Evolutionary conservation across 73 alveolate genomes (phyloP).

Genomic region (Symbiodinium pilosum): DNA sequence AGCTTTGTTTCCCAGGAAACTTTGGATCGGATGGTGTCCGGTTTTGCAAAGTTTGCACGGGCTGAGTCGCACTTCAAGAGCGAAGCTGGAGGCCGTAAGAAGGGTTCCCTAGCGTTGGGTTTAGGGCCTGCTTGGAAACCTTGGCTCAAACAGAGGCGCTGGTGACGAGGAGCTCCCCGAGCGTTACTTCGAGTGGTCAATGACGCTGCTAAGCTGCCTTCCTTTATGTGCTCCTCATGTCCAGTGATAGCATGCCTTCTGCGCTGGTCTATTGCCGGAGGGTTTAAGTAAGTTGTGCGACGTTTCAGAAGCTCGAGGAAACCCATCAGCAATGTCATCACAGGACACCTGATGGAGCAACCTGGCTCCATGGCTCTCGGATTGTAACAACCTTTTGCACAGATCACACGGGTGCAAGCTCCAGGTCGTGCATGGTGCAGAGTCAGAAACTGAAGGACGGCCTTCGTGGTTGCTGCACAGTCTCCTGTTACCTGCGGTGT

Average conservation of each 20-base stretch:
- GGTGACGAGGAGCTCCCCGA: constrained; percentile 15
- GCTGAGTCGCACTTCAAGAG: neutral
- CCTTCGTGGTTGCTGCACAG: too few species aligned
- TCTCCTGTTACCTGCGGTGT: too few species aligned
- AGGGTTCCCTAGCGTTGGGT: too few species aligned
- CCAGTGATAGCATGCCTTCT: too few species aligned
- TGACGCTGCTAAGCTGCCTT: neutral
- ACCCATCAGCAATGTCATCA: constrained; percentile 11
- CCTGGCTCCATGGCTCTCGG: too few species aligned
- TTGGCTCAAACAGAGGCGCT: neutral
- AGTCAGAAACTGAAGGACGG: constrained; percentile 39
- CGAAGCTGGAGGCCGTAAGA: neutral
- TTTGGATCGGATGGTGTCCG: constrained; percentile 26
- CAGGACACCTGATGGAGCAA: constrained; percentile 40
- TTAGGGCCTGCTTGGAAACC: neutral
- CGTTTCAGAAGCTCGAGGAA: neutral
- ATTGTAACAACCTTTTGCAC: neutral
- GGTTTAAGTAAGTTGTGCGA: neutral
- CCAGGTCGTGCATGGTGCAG: constrained; percentile 72
- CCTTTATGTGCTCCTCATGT: too few species aligned
- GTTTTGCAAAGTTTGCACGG: constrained; percentile 39
- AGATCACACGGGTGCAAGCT: neutral
- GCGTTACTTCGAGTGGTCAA: constrained; percentile 46
- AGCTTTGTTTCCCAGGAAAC: neutral
- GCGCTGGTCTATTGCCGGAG: too few species aligned